Conservation (phyloP, 2,329 filamentous ascomycete species). For the Zymoseptoria brevis region DNA sequence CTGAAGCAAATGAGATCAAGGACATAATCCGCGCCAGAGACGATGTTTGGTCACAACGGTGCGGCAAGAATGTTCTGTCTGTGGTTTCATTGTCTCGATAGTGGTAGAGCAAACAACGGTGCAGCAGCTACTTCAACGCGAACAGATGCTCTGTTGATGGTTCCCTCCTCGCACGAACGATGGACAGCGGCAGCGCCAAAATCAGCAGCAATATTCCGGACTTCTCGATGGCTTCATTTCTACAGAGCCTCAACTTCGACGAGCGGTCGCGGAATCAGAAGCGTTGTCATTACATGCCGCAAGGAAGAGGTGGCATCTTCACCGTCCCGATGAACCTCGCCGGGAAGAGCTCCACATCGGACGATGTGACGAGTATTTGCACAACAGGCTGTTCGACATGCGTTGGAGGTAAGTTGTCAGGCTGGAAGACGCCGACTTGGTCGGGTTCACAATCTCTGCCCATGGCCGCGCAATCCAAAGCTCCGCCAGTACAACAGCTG, state of each 20-base stretch:
- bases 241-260: background rate
- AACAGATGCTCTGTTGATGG: background rate
- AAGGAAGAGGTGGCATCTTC: background rate
- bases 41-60: background rate
- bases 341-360: background rate
- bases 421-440: background rate
- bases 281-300: background rate
- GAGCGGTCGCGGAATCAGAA: background rate
- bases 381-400: slow-evolving; percentile 1
- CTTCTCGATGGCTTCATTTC: background rate
- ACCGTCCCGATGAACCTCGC: background rate
- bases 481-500: background rate
- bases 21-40: background rate
- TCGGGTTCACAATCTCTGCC: background rate
- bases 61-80: background rate
- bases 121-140: background rate
- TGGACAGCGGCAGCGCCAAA: background rate
- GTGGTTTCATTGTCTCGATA: background rate
- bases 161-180: background rate
- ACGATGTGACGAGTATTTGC: background rate
- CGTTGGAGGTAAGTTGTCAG: background rate
- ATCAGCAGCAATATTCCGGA: background rate
- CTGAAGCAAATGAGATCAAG: background rate
- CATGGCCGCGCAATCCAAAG: background rate
- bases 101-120: background rate